phyloP scores from a whole-genome alignment of 2,329 filamentous ascomycete species.

The Xylogone sp. region DNA sequence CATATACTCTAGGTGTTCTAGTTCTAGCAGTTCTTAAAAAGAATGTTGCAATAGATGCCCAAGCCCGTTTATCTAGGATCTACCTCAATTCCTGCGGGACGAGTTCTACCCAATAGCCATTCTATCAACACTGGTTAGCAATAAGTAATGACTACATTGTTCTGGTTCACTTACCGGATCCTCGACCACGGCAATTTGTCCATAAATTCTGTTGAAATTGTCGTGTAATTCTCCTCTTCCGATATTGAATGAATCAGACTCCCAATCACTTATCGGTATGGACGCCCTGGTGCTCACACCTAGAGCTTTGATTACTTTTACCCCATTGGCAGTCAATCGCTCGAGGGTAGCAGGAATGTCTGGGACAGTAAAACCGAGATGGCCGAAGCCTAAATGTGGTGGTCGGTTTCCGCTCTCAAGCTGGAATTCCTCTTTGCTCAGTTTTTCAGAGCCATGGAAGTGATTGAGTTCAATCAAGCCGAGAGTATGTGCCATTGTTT shows the following conservation, averaged over 20 bases:
- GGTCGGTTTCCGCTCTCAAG: neutral
- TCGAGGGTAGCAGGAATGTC: conserved; percentile 16
- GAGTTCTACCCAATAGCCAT: neutral
- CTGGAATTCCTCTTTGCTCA: neutral
- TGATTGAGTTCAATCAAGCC: neutral
- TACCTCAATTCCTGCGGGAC: neutral
- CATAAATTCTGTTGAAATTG: neutral
- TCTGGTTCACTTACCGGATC: neutral
- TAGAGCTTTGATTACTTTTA: neutral
- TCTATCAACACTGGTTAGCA: neutral
- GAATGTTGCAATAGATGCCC: too few relatives aligned
- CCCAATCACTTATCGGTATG: neutral
- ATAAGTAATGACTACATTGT: neutral
- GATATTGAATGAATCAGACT: neutral
- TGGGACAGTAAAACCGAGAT: conserved; percentile 31
- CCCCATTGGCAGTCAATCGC: neutral
- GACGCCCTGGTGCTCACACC: neutral
- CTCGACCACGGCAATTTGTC: neutral
- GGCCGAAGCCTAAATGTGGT: conserved; percentile 30
- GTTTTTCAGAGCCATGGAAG: neutral
- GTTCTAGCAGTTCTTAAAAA: too few relatives aligned
- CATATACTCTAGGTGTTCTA: too few relatives aligned
- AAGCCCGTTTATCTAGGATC: too few relatives aligned
- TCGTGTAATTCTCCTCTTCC: neutral
- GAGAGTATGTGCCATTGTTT: neutral